These are phyloP conservation scores for Apodospora peruviana DNA, from an alignment of 495 filamentous ascomycete genomes.

Conservation along the genomic window DNA sequence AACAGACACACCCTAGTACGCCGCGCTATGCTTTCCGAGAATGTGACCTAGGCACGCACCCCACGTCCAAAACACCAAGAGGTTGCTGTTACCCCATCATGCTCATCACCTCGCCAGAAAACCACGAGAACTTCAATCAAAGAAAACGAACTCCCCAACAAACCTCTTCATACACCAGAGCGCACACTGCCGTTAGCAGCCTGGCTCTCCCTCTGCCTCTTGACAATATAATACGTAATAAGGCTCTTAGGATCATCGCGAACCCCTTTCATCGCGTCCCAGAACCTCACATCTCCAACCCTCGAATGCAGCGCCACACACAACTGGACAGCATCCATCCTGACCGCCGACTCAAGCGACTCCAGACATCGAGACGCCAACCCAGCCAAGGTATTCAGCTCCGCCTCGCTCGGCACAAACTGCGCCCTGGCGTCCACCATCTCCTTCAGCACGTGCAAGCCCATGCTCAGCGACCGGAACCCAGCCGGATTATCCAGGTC, in stretches of 20 bases:
- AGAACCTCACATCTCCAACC: slow-evolving; percentile 60
- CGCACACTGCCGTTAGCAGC: not conserved
- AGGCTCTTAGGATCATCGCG: slow-evolving; percentile 66
- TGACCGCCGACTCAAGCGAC: slow-evolving; percentile 68
- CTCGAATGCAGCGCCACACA: slow-evolving; percentile 68
- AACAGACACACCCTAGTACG: not conserved
- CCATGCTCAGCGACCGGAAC: slow-evolving; percentile 47
- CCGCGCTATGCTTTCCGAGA: not conserved
- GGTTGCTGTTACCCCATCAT: no score
- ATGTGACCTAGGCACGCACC: not conserved
- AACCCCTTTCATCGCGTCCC: slow-evolving; percentile 56
- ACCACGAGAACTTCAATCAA: no score
- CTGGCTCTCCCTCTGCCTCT: slow-evolving; percentile 44
- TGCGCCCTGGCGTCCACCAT: slow-evolving; percentile 36
- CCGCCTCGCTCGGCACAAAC: slow-evolving; percentile 37
- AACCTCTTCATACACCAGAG: no score
- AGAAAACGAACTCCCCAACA: no score
- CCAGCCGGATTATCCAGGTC: slow-evolving; percentile 24
- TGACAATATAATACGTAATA: slow-evolving; percentile 80
- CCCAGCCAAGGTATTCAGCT: slow-evolving; percentile 43
- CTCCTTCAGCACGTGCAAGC: slow-evolving; percentile 52
- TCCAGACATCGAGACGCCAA: slow-evolving; percentile 59
- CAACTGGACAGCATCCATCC: slow-evolving; percentile 71
- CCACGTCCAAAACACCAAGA: no score
- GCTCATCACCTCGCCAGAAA: no score